Base-by-base conservation (phyloP, 2,329 filamentous ascomycete genomes). In the Cladosporium sphaerospermum region DNA sequence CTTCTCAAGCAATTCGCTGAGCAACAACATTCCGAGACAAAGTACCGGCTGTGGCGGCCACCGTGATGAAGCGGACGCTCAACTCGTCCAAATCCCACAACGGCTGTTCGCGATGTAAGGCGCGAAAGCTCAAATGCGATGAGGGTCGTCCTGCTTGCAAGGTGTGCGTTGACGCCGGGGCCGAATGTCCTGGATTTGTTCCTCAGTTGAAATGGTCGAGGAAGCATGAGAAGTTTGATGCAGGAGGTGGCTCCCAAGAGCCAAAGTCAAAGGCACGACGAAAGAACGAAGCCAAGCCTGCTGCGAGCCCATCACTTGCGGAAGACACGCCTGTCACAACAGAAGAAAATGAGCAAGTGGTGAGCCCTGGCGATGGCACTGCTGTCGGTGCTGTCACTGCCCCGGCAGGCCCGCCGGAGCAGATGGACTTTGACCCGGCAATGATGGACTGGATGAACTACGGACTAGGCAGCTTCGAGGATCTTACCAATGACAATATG, bases 191-290 rank as follows among this genome's bases (percentile, higher is more conserved):
- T 32, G 74, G 74, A 5, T 76, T 75, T 47, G 69, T 70, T 58
- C 73, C 74, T 61, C 71, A 69, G 46, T 60, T 76, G 42, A 73
- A 73, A 47, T 77, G 74, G 74, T 75, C 71, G 9, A 73, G 71
- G 44, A 77, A 76, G 57, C 74, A 76, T 61, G 73, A 76, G 59
- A 67, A 74, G n/a, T 69, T 71, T 49, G 67, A 68, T 36, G 66
- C 71, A 10, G 59, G 53, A 28, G 52, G 41, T 18, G n/a, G 14
- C 5, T 13, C 40, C 7, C 40, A 51, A 31, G 48, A 51, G 31
- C 48, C 39, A 3, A 51, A 51, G 37, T 11, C 40, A 8, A 51
- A 51, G 37, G 16, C 40, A 36, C 32, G 48, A 37, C 48, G 48
- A 16, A 51, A 44, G 44, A 40, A 14, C 16, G 36, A 39, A 14